A percentile compares a stretch with the other conserved stretches of the same genome.
These are phyloP conservation scores for Lasiosphaeris hirsuta DNA, from an alignment of 495 filamentous ascomycete genomes.

Conservation along the genomic window DNA sequence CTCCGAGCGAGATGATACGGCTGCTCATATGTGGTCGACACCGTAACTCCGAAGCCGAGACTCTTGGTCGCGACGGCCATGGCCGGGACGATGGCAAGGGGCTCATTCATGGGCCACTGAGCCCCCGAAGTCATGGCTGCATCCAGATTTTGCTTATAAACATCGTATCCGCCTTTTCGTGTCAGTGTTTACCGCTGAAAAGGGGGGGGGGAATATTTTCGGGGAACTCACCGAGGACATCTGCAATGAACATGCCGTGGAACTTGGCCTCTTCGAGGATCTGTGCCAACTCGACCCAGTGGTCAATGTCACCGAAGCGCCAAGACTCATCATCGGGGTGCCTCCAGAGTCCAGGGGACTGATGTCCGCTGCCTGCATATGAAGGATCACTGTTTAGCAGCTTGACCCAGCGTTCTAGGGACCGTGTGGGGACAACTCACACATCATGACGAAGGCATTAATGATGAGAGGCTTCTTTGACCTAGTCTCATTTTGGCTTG, in stretches of 20 bases:
- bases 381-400: background rate
- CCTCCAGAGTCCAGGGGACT: slow-evolving; percentile 61
- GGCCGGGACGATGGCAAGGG: slow-evolving; percentile 42
- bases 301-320: slow-evolving; percentile 50
- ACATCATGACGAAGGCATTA: slow-evolving; percentile 63
- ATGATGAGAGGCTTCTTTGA: slow-evolving; percentile 59
- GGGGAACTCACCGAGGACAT: slow-evolving; percentile 17
- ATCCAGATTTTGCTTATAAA: slow-evolving; percentile 58
- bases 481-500: slow-evolving; percentile 1
- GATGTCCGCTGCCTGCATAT: slow-evolving; percentile 52
- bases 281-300: slow-evolving; percentile 57
- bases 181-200: background rate
- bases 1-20: slow-evolving; percentile 66
- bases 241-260: slow-evolving; percentile 41
- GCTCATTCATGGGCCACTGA: slow-evolving; percentile 64
- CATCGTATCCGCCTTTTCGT: slow-evolving; percentile 55
- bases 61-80: slow-evolving; percentile 55
- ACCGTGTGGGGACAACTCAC: slow-evolving; percentile 20
- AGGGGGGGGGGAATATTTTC: background rate
- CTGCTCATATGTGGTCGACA: slow-evolving; percentile 64
- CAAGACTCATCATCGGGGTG: slow-evolving; percentile 53
- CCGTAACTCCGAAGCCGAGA: slow-evolving; percentile 64
- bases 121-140: slow-evolving; percentile 58
- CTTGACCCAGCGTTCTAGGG: too few relatives aligned
- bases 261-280: slow-evolving; percentile 56